A percentile compares a stretch with the other conserved stretches of the same genome.
phyloP scores from a whole-genome alignment of 1,284 basidiomycete genomes.

The Papiliotrema terrestris region DNA sequence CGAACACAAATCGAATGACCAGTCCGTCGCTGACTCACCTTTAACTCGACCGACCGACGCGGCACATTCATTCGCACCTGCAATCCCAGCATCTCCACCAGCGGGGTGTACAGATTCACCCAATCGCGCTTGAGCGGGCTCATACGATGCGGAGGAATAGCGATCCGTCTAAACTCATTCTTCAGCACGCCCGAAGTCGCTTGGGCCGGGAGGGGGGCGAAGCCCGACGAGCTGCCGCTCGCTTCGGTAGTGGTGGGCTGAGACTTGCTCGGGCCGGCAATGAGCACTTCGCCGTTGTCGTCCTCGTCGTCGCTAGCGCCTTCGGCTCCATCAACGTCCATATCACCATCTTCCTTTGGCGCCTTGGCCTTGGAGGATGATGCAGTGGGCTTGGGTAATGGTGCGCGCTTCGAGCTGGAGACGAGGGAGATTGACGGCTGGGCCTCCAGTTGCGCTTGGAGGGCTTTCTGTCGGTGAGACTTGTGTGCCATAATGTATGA shows the following conservation, averaged over 20 bases:
- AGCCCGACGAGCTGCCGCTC: conserved; percentile 35
- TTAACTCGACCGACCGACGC: conserved; percentile 82
- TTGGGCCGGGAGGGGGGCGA: conserved; percentile 38
- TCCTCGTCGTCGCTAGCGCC: conserved; percentile 19
- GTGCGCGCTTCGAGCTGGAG: conserved; percentile 10
- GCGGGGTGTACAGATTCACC: conserved; percentile 92
- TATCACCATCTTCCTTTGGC: conserved; percentile 5
- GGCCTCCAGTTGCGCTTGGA: conserved; percentile 46
- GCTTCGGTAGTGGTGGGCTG: conserved; percentile 16
- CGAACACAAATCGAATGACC: no score
- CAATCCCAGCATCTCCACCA: conserved; percentile 89
- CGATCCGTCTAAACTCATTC: conserved; percentile 74
- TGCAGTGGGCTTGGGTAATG: conserved; percentile 7
- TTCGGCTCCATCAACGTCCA: conserved; percentile 15
- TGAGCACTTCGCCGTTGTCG: conserved; percentile 29
- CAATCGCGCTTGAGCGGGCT: conserved; percentile 96
- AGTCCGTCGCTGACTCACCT: conserved; percentile 59
- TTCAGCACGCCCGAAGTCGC: conserved; percentile 50
- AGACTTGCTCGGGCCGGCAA: not conserved
- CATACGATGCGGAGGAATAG: conserved; percentile 95
- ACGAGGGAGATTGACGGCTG: conserved; percentile 44
- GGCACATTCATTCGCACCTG: conserved; percentile 97
- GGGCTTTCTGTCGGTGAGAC: conserved; percentile 49
- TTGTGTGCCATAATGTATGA: conserved; percentile 44
- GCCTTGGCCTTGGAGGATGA: conserved; percentile 5